Conservation (phyloP, 305 asterid genomes). For the Lippia alba region DNA sequence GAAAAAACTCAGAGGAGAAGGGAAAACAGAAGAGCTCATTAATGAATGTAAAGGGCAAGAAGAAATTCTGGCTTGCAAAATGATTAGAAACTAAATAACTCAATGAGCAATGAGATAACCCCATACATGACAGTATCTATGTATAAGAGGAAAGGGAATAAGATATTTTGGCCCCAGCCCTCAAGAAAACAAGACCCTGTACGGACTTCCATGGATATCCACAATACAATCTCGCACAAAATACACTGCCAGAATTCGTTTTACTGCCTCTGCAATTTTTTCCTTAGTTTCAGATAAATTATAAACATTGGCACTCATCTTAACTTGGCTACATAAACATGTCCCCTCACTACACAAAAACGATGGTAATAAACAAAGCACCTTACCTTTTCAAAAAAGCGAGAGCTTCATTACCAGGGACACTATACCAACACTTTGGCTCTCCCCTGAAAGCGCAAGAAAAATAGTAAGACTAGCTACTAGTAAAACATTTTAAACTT, state of each 20-base stretch:
- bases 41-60: not conserved
- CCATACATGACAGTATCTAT: not conserved
- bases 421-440: conserved; percentile 99
- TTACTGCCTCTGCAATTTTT: conserved; percentile 15
- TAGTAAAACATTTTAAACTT: conserved; percentile 12
- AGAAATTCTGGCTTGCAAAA: not conserved
- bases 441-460: conserved; percentile 79
- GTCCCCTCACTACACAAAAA: conserved; percentile 28
- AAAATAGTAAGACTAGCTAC: conserved; percentile 26
- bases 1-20: not conserved
- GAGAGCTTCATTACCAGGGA: conserved; percentile 82
- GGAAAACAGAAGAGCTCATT: not conserved
- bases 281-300: conserved; percentile 21
- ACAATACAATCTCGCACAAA: conserved; percentile 28
- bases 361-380: conserved; percentile 20
- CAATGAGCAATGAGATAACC: conserved; percentile 7
- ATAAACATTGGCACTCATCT: conserved; percentile 5
- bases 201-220: not conserved
- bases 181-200: not conserved
- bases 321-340: conserved; percentile 24
- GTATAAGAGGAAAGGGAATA: conserved; percentile 17
- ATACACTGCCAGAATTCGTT: conserved; percentile 5
- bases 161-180: conserved; percentile 26
- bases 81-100: not conserved
- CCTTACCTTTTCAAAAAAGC: conserved; percentile 94